phyloP scores from a whole-genome alignment of 1,284 basidiomycete species.

The Microbotryum silenes-acaulis region DNA sequence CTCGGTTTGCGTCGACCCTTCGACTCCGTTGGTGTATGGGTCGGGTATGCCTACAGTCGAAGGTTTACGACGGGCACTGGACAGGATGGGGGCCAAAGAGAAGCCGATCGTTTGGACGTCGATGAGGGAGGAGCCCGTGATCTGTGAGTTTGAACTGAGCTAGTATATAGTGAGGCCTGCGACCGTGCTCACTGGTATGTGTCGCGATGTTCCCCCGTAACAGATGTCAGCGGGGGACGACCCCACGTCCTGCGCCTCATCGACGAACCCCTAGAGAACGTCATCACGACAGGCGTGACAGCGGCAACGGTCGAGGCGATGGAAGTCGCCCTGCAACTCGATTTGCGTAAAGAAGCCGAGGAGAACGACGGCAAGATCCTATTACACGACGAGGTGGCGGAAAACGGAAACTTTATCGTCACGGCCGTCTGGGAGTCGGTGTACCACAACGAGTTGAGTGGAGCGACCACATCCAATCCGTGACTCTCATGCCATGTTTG shows the following conservation, averaged over 20 bases:
- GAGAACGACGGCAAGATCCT: constrained; percentile 71
- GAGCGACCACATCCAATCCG: constrained; percentile 58
- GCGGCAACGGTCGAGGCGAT: constrained; percentile 87
- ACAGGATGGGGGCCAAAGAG: constrained; percentile 67
- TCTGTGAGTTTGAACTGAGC: constrained; percentile 58
- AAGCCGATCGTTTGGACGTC: constrained; percentile 84
- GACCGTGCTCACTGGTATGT: neutral
- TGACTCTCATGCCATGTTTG: constrained; percentile 36
- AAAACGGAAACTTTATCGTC: constrained; percentile 71
- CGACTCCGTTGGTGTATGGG: constrained; percentile 45
- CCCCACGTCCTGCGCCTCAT: constrained; percentile 91
- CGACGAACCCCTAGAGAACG: constrained; percentile 81
- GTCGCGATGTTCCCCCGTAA: neutral
- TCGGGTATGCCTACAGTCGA: constrained; percentile 85
- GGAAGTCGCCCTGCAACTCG: constrained; percentile 82
- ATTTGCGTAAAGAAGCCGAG: constrained; percentile 73
- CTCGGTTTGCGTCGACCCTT: neutral
- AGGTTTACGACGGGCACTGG: constrained; percentile 75
- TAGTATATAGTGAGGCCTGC: neutral
- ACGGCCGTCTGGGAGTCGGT: constrained; percentile 36
- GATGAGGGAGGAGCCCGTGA: constrained; percentile 88
- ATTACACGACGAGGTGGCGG: constrained; percentile 88
- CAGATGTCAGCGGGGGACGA: constrained; percentile 52
- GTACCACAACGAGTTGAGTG: constrained; percentile 19
- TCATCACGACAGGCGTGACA: constrained; percentile 81